Evolutionary conservation across 768 basidiomycete species (phyloP).

Genomic region (Mycena indigotica): DNA sequence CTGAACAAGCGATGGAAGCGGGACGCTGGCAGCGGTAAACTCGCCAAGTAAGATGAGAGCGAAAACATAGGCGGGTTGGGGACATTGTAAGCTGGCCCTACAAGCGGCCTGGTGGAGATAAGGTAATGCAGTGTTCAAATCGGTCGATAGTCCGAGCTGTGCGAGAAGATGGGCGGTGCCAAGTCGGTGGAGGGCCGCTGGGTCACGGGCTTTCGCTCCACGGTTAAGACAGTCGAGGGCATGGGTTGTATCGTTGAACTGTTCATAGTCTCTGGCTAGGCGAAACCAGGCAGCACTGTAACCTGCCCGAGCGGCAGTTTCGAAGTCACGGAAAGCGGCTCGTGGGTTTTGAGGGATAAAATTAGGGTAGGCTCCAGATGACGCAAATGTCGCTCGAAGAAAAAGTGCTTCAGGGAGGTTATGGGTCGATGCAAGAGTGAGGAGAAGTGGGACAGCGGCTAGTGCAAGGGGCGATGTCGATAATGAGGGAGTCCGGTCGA

Average conservation of each 20-base stretch:
- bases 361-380: conserved; percentile 72
- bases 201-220: conserved; percentile 69
- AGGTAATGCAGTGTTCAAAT: conserved; percentile 61
- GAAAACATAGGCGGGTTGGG: conserved; percentile 87
- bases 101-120: conserved; percentile 79
- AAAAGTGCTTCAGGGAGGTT: conserved; percentile 70
- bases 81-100: conserved; percentile 69
- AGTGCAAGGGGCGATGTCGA: conserved; percentile 49
- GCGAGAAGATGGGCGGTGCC: conserved; percentile 92
- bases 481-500: conserved; percentile 56
- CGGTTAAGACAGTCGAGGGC: conserved; percentile 88
- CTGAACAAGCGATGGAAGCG: conserved; percentile 47
- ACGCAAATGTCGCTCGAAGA: conserved; percentile 71
- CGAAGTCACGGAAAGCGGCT: conserved; percentile 87
- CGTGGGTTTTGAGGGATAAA: conserved; percentile 68
- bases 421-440: conserved; percentile 52
- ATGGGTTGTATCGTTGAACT: conserved; percentile 69
- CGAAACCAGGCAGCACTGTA: conserved; percentile 87
- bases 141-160: conserved; percentile 68
- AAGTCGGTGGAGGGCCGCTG: conserved; percentile 49
- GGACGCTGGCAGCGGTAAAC: conserved; percentile 68
- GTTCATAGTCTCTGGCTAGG: conserved; percentile 90
- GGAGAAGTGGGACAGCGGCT: conserved; percentile 64
- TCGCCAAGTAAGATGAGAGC: conserved; percentile 86
- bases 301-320: conserved; percentile 77